Evolutionary conservation across 2,329 filamentous ascomycete genomes (phyloP).

Genomic region (Penicillium fuscoglaucum): DNA sequence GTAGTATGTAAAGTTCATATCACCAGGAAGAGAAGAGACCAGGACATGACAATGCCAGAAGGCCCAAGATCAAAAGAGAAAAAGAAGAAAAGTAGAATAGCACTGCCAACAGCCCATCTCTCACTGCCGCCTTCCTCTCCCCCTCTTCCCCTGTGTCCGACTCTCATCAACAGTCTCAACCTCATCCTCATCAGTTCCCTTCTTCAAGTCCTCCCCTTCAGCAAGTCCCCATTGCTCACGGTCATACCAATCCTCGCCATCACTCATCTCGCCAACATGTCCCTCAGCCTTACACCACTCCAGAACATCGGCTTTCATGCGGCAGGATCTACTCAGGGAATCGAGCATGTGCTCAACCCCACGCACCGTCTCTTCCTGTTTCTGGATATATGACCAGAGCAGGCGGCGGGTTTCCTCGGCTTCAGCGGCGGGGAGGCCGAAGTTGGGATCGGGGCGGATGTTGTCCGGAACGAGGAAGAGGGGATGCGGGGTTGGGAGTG

Average conservation of each 20-base stretch:
- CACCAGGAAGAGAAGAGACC: background rate
- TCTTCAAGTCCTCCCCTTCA: constrained; percentile 57
- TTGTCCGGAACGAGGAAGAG: constrained; percentile 57
- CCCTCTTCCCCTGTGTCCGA: constrained; percentile 42
- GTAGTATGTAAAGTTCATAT: constrained; percentile 3
- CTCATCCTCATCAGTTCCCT: constrained; percentile 63
- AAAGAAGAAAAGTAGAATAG: background rate
- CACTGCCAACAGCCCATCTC: background rate
- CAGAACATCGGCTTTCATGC: constrained; percentile 60
- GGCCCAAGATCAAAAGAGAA: background rate
- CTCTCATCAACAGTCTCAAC: constrained; percentile 52
- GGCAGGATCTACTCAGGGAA: constrained; percentile 59
- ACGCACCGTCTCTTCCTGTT: constrained; percentile 64
- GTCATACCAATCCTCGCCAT: constrained; percentile 69
- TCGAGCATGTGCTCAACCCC: constrained; percentile 56
- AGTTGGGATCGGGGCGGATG: constrained; percentile 54
- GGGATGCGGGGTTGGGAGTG: constrained; percentile 52
- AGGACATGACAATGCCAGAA: constrained; percentile 3
- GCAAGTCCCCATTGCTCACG: constrained; percentile 60
- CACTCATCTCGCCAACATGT: constrained; percentile 65
- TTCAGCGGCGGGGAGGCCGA: constrained; percentile 59
- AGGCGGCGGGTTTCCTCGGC: constrained; percentile 63
- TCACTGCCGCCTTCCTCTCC: constrained; percentile 41
- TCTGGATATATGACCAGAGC: constrained; percentile 63
- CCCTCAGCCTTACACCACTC: constrained; percentile 63